Evolutionary conservation across 202 grass and related monocot species (phyloP).

Genomic region (Panicum hallii): DNA sequence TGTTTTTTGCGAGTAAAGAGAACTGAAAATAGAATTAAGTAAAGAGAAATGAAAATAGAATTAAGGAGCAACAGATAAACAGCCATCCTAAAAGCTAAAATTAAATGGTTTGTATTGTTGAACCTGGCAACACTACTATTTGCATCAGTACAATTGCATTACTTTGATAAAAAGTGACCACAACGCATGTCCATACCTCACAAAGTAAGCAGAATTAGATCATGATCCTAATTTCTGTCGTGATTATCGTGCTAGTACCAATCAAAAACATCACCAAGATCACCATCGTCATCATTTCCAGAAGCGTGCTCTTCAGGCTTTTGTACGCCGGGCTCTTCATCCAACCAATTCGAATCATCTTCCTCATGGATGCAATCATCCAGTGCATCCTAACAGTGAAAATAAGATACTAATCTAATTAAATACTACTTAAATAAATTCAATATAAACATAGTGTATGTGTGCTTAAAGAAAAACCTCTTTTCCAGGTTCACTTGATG

Average conservation of each 20-base stretch:
- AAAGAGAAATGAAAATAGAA: not conserved
- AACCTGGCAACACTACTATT: not conserved
- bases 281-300: slow-evolving; percentile 44
- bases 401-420: slow-evolving; percentile 18
- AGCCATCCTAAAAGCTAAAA: slow-evolving; percentile 33
- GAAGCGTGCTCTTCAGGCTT: slow-evolving; percentile 38
- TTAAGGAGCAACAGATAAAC: not conserved
- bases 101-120: not conserved
- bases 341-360: slow-evolving; percentile 35
- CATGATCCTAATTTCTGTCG: slow-evolving; percentile 5
- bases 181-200: not conserved
- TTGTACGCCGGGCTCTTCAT: slow-evolving; percentile 16
- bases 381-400: slow-evolving; percentile 11
- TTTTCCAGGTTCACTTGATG: slow-evolving; percentile 47
- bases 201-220: slow-evolving; percentile 15
- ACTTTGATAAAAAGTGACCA: not conserved
- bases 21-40: not conserved
- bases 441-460: not conserved
- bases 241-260: slow-evolving; percentile 48
- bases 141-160: slow-evolving; percentile 10
- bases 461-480: slow-evolving; percentile 43
- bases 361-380: slow-evolving; percentile 39
- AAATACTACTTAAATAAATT: slow-evolving; percentile 12
- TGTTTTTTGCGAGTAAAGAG: not conserved
- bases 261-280: slow-evolving; percentile 54